Base-by-base conservation (phyloP, 805 yeast species). In the Metschnikowia drakensbergensis region DNA sequence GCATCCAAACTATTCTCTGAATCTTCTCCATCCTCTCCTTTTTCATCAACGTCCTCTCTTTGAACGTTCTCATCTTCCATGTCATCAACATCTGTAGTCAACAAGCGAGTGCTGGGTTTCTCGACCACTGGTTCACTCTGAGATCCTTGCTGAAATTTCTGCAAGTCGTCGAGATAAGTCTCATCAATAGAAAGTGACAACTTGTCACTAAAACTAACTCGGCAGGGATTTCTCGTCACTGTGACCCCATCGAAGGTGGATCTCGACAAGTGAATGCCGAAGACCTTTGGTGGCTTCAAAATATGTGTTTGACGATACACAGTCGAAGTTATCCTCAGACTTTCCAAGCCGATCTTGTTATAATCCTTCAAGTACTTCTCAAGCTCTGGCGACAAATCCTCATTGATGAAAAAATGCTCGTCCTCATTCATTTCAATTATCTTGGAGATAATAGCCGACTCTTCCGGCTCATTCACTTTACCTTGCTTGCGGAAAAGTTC, bases 261-360 rank as follows among this genome's bases (percentile, higher is more conserved):
- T 58, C 98, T 74, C 7, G 96, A 88, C 37, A 94, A 67, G 63
- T 92, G 98, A n/a, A 92, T 68, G 0, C 87, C 79, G 43, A 94
- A 72, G 5, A 88, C 68, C 47, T 78, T 74, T 0, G 99, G 97
- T 3, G 88, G 79, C 47, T 76, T 75, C 9, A 80, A 72, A 36
- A 89, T 75, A 25, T 75, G 72, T 0, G 84, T 80, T 52, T 76
- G 78, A 60, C 88, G 86, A 30, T 81, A 78, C 4, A 92, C 88
- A 0, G 83, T 79, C 0, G 92, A 79, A 38, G 80, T 78, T 3
- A 87, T 60, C 7, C 65, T 58, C 25, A 72, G 66, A 2, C 82
- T 64, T 34, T 71, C 71, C 42, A 77, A 66, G 0, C 77, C 77
- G 6, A 65, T 63, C 41, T 68, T 67, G 10, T 70, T 65, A 59